Evolutionary conservation across 768 basidiomycete genomes (phyloP), one percentile per base, ranked within the genome.

Genomic region (Kwoniella sp.): DNA sequence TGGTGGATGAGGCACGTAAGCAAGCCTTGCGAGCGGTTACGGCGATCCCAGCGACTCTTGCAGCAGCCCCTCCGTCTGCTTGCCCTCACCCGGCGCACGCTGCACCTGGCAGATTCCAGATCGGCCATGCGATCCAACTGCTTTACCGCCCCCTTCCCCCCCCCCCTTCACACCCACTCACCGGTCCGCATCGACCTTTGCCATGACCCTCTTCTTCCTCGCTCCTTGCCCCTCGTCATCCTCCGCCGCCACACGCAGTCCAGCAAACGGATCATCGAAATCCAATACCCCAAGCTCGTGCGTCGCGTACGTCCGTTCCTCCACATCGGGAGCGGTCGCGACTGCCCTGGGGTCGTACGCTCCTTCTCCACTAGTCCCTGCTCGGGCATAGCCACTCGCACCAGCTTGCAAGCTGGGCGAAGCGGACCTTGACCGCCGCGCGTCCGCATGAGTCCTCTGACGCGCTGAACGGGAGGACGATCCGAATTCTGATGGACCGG

Each of bases 141-240:
- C 37, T 38, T 22, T 17, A 11, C 23, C 37, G 23, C 17, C 17
- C 37, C 23, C 23, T 17, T 19, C 17, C 23, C 14, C 17, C 11
- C 19, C 27, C 15, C 25, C 23, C 42, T 17, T 44, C 3, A 12
- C 26, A 26, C 12, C 28, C 5, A 56, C 74, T 34, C 50, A 76
- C 75, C 75, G 51, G 12, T 66, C 81, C 68, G 89, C 88, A 70
- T 92, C 87, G 54, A 95, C 73, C 69, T 81, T 83, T 20, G 80
- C 73, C 3, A 81, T 70, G 37, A 78, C 79, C 59, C 80, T 77
- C 67, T 78, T 77, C 56, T 75, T 74, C 60, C 74, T 76, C 39
- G 59, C 67, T 46, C 53, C 63, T 9, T 67, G 73, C 11, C 62
- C 73, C 14, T 67, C 67, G 62, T 63, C 70, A 49, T 60, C 58